Evolutionary conservation across 495 filamentous ascomycete species (phyloP).

Genomic region (Thermochaetoides thermophila): DNA sequence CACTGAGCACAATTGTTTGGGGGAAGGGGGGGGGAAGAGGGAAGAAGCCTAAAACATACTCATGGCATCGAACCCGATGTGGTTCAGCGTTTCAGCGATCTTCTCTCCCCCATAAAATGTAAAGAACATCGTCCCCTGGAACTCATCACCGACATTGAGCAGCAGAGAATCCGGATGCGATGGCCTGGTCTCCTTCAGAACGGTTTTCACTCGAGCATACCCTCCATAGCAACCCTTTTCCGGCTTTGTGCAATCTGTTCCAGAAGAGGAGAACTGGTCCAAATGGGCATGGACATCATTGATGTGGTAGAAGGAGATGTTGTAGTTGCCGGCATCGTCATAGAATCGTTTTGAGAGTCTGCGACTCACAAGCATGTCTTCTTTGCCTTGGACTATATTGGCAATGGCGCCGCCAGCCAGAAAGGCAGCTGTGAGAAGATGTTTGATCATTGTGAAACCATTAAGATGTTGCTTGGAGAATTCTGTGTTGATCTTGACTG

Average conservation of each 20-base stretch:
- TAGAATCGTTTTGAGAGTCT: slow-evolving; percentile 34
- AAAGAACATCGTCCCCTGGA: slow-evolving; percentile 47
- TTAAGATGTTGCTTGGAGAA: too few relatives aligned
- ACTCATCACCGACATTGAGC: slow-evolving; percentile 44
- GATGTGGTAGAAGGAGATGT: slow-evolving; percentile 47
- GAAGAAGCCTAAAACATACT: too few relatives aligned
- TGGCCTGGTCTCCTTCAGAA: slow-evolving; percentile 35
- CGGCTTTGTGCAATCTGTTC: slow-evolving; percentile 37
- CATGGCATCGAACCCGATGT: slow-evolving; percentile 43
- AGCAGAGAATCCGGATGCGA: slow-evolving; percentile 37
- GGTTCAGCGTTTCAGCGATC: slow-evolving; percentile 45
- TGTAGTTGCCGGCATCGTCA: slow-evolving; percentile 36
- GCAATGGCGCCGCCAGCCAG: slow-evolving; percentile 1
- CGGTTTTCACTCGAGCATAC: slow-evolving; percentile 39
- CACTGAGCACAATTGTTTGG: too few relatives aligned
- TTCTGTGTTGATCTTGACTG: too few relatives aligned
- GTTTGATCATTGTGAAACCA: slow-evolving; percentile 2
- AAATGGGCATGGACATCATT: slow-evolving; percentile 49
- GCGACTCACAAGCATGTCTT: slow-evolving; percentile 28
- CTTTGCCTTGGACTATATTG: too few relatives aligned
- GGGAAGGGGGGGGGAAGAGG: too few relatives aligned
- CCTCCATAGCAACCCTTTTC: slow-evolving; percentile 42
- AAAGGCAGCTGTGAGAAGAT: slow-evolving; percentile 3
- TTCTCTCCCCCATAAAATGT: slow-evolving; percentile 44
- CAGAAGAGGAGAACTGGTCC: slow-evolving; percentile 39